These are phyloP conservation scores for Micractinium conductrix DNA, from an alignment of 139 green algal genomes.

Conservation along the genomic window DNA sequence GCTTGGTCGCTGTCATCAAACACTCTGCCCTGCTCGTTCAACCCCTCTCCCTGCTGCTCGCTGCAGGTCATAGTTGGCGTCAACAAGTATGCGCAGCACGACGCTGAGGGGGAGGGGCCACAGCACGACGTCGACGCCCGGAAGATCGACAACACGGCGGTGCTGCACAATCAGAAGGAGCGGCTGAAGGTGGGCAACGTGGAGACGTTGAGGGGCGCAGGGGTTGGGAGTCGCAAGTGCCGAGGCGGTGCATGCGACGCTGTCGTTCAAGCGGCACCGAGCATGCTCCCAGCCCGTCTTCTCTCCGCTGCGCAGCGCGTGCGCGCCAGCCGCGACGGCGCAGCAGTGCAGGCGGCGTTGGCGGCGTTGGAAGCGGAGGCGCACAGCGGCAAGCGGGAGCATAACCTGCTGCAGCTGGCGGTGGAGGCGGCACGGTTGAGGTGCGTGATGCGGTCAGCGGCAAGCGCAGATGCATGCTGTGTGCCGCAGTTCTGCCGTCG, in stretches of 20 bases:
- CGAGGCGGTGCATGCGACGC: no score
- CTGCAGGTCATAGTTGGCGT: conserved; percentile 69
- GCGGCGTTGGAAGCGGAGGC: conserved; percentile 43
- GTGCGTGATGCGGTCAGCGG: neutral
- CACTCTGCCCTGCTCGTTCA: no score
- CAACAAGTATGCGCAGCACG: conserved; percentile 67
- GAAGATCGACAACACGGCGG: conserved; percentile 67
- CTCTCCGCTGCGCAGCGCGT: neutral
- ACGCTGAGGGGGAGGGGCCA: neutral
- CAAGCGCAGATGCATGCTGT: no score
- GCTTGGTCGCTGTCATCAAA: no score
- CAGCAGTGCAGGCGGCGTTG: conserved; percentile 38
- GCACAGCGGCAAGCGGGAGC: conserved; percentile 12
- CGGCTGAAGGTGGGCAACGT: conserved; percentile 41
- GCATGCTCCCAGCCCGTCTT: neutral
- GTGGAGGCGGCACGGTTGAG: conserved; percentile 57
- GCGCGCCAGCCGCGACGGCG: conserved; percentile 29
- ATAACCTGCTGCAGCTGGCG: conserved; percentile 67
- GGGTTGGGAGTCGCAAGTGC: no score
- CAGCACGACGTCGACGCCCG: conserved; percentile 56
- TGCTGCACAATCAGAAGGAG: conserved; percentile 46
- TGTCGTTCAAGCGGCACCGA: no score
- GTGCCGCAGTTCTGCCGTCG: no score
- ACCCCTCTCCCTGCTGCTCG: no score
- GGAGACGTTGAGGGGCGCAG: no score